Evolutionary conservation across 371 early-diverging fungal genomes (phyloP), one percentile per base, ranked within the genome.

Genomic region (Antonospora locustae): DNA sequence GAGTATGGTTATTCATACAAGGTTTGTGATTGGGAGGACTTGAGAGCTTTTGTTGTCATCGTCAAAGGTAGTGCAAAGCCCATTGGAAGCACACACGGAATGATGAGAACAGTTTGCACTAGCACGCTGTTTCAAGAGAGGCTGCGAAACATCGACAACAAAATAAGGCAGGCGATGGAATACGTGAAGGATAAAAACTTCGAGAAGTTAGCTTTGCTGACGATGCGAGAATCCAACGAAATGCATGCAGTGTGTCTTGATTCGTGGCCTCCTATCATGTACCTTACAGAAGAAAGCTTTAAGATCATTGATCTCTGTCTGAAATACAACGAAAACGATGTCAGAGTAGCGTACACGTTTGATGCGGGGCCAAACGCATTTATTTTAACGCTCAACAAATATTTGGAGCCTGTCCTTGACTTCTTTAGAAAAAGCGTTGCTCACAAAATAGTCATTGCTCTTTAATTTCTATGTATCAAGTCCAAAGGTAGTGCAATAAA

Each of bases 301-400:
- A 81, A 81, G 48, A 81, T 95, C 57, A 85, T 90, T 63, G 78
- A 78, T 17, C 67, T 87, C 29, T 76, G 90, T 45, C 81, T 82
- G 50, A 83, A 78, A 30, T 88, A 84, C 79, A 94, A 94, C 71
- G 61, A 68, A n/a, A 64, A 74, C 16, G 77, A 75, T 28, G 74
- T 79, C 3, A 53, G 38, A 24, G 41, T 65, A 37, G 78, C 78
- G 3, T 80, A 80, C 61, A 78, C 78, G 9, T 80, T 76, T 58
- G 96, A 95, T 70, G 96, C 96, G 17, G 96, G 96, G 41, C 90
- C 96, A 50, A 95, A 95, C 69, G 88, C 92, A 1, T 92, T 94
- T 23, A 82, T 94, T 58, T 91, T 55, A 25, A 39, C 41, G 14
- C 30, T 44, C 37, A 37, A 49, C 14, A 41, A 50, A 30, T n/a